A percentile compares a stretch with the other conserved stretches of the same genome.
Conservation (phyloP, 2,329 filamentous ascomycete species). For the Tolypocladium album region DNA sequence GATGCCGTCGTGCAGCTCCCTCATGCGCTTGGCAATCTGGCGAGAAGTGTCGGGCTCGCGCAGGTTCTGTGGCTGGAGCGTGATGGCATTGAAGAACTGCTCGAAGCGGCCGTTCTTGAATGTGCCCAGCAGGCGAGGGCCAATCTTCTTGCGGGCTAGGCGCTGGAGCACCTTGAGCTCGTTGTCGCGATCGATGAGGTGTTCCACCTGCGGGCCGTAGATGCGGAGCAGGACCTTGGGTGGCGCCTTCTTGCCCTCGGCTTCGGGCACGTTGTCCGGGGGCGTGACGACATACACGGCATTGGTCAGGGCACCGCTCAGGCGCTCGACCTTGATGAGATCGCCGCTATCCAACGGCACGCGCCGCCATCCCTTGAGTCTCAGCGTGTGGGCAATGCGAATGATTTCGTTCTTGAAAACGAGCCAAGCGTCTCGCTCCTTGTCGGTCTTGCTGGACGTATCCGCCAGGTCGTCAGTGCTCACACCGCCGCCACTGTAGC, state of each 20-base stretch:
- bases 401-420: slow-evolving; percentile 88
- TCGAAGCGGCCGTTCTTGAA: slow-evolving; percentile 95
- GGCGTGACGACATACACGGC: slow-evolving; percentile 91
- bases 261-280: slow-evolving; percentile 46
- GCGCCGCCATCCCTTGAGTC: slow-evolving; percentile 82
- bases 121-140: slow-evolving; percentile 79
- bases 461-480: slow-evolving; percentile 31
- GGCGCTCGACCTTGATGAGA: slow-evolving; percentile 57
- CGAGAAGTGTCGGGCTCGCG: slow-evolving; percentile 73
- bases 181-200: slow-evolving; percentile 86
- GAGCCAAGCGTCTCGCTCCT: slow-evolving; percentile 70
- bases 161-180: slow-evolving; percentile 80
- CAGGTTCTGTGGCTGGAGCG: slow-evolving; percentile 67
- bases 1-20: slow-evolving; percentile 88
- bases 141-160: slow-evolving; percentile 84
- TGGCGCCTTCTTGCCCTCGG: slow-evolving; percentile 33
- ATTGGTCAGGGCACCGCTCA: slow-evolving; percentile 91
- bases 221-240: slow-evolving; percentile 76
- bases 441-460: slow-evolving; percentile 52
- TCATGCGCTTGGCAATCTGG: slow-evolving; percentile 95
- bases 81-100: slow-evolving; percentile 78
- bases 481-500: slow-evolving; percentile 48
- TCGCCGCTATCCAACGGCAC: slow-evolving; percentile 63
- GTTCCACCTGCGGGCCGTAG: slow-evolving; percentile 90
- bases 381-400: slow-evolving; percentile 76